Percentiles rank a stretch among this genome's conserved stretches.
Conservation (phyloP, 805 yeast genomes). For the Saturnispora mendoncae region DNA sequence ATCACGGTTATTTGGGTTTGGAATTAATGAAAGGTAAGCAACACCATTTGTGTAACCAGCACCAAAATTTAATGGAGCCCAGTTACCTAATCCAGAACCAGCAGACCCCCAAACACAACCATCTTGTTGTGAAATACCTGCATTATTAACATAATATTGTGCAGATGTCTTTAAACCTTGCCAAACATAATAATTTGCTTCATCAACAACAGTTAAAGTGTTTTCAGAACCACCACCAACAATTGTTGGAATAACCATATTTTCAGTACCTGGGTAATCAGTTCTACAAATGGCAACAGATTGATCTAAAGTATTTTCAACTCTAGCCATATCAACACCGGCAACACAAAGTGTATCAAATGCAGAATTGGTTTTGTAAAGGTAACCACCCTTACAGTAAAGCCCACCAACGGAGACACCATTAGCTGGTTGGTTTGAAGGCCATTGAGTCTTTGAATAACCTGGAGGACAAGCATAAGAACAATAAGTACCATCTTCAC, state of each 20-base stretch:
- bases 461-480: constrained; percentile 98
- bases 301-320: constrained; percentile 52
- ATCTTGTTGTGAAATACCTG: constrained; percentile 82
- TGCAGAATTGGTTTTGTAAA: constrained; percentile 70
- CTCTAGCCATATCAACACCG: constrained; percentile 67
- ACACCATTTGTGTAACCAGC: constrained; percentile 71
- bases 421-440: constrained; percentile 70
- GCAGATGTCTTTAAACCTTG: constrained; percentile 75
- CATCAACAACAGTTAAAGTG: constrained; percentile 74
- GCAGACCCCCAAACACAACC: constrained; percentile 91
- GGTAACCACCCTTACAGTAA: constrained; percentile 71
- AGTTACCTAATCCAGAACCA: constrained; percentile 84
- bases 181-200: constrained; percentile 74
- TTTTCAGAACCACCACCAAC: constrained; percentile 57
- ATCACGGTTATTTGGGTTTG: constrained; percentile 80
- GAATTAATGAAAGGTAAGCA: constrained; percentile 82
- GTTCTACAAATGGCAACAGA: constrained; percentile 92
- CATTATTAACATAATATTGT: constrained; percentile 95
- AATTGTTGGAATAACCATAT: constrained; percentile 92
- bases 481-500: constrained; percentile 88
- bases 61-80: constrained; percentile 96
- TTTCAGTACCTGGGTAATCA: constrained; percentile 98
- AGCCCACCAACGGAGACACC: constrained; percentile 96
- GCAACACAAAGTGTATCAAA: constrained; percentile 72
- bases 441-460: constrained; percentile 99